These are phyloP conservation scores for Papiliotrema terrestris DNA, from an alignment of 1,284 basidiomycete species.

Conservation along the genomic window DNA sequence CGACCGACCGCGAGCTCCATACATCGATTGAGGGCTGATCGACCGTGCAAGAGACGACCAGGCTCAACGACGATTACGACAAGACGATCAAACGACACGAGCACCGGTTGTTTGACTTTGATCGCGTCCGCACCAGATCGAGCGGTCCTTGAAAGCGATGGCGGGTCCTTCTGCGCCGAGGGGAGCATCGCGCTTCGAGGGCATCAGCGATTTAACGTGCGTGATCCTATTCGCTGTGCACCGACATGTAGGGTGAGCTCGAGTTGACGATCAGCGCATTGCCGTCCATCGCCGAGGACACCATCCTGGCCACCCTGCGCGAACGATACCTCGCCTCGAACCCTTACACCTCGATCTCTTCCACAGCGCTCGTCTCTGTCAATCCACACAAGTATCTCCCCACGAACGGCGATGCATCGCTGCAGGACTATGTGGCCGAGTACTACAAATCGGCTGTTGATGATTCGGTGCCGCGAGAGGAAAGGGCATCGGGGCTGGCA, in stretches of 20 bases:
- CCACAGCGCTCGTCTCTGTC: constrained; percentile 69
- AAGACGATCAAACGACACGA: not conserved
- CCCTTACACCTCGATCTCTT: constrained; percentile 74
- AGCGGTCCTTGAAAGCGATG: not conserved
- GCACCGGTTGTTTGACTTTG: not conserved
- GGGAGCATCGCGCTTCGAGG: constrained; percentile 29
- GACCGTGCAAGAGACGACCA: not conserved
- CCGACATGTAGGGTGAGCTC: not conserved
- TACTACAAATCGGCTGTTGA: constrained; percentile 58
- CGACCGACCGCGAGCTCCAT: not conserved
- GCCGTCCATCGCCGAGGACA: constrained; percentile 47
- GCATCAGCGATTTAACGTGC: constrained; percentile 37
- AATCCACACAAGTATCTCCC: constrained; percentile 85
- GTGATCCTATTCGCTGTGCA: not conserved
- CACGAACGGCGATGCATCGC: constrained; percentile 71
- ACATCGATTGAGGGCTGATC: not conserved
- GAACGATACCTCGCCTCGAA: constrained; percentile 80
- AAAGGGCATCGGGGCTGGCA: constrained; percentile 13
- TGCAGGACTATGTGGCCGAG: constrained; percentile 77
- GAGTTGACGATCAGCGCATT: constrained; percentile 22
- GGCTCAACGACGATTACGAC: not conserved
- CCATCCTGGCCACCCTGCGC: constrained; percentile 62
- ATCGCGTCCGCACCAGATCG: not conserved
- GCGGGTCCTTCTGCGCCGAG: constrained; percentile 8
- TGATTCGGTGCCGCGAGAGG: constrained; percentile 36